Percentiles rank a stretch among this genome's conserved stretches.
Conservation (phyloP, 306 rosid genomes). For the Rubus idaeus region DNA sequence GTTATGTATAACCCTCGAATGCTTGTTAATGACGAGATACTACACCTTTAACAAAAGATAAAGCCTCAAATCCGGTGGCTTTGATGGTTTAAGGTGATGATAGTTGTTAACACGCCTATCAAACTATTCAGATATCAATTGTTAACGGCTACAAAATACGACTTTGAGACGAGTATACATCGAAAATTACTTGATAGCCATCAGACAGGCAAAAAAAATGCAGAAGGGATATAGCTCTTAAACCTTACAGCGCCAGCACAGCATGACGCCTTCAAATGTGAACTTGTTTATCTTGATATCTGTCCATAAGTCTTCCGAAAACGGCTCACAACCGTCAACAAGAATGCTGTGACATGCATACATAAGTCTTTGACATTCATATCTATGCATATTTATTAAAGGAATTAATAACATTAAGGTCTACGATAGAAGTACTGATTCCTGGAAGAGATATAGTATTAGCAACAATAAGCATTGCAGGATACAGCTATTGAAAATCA, state of each 20-base stretch:
- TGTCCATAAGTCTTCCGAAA: slow-evolving; percentile 82
- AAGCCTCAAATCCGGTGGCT: not conserved
- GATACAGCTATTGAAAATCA: not conserved
- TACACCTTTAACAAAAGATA: not conserved
- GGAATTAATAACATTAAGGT: not conserved
- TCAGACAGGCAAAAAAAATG: slow-evolving; percentile 1
- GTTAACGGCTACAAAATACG: not conserved
- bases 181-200: not conserved
- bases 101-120: not conserved
- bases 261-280: slow-evolving; percentile 68
- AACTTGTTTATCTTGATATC: slow-evolving; percentile 57
- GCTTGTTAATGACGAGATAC: not conserved
- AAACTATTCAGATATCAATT: not conserved
- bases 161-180: slow-evolving; percentile 6
- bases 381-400: not conserved
- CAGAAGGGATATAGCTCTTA: slow-evolving; percentile 18
- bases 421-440: not conserved
- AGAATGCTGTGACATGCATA: slow-evolving; percentile 54
- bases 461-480: not conserved
- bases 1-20: not conserved
- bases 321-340: slow-evolving; percentile 70
- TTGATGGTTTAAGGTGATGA: not conserved
- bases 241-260: slow-evolving; percentile 90
- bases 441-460: not conserved
- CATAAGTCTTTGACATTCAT: not conserved